phyloP scores from a whole-genome alignment of 345 rosid genomes.

The Eucalyptus erythrocorys region DNA sequence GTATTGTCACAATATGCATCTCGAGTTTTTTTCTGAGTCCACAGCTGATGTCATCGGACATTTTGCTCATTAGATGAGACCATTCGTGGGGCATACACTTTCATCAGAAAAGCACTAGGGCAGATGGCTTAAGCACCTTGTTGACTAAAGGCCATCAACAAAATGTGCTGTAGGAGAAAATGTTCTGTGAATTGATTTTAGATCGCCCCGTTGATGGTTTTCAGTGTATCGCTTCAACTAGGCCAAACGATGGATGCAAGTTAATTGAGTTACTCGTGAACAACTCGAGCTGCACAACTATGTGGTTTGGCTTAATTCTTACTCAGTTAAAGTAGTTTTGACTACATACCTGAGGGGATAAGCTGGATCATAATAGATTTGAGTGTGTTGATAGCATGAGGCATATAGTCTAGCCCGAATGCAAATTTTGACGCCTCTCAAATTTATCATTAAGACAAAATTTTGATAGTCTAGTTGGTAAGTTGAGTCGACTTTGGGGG shows the following conservation, averaged over 20 bases:
- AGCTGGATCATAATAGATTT: neutral
- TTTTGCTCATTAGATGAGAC: neutral
- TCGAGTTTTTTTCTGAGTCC: neutral
- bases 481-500: neutral
- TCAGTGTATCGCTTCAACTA: neutral
- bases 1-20: neutral
- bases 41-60: neutral
- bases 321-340: neutral
- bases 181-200: neutral
- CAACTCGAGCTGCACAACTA: neutral
- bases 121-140: neutral
- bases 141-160: neutral
- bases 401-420: neutral
- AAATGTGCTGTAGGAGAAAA: neutral
- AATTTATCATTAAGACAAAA: neutral
- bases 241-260: neutral
- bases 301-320: rapidly evolving
- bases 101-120: neutral
- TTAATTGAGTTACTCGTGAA: neutral
- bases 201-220: rapidly evolving
- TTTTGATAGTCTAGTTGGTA: neutral
- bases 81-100: rapidly evolving
- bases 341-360: neutral
- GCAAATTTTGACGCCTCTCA: neutral
- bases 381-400: neutral